Conservation (phyloP, 2,329 filamentous ascomycete genomes). For the Sclerotinia nivalis region DNA sequence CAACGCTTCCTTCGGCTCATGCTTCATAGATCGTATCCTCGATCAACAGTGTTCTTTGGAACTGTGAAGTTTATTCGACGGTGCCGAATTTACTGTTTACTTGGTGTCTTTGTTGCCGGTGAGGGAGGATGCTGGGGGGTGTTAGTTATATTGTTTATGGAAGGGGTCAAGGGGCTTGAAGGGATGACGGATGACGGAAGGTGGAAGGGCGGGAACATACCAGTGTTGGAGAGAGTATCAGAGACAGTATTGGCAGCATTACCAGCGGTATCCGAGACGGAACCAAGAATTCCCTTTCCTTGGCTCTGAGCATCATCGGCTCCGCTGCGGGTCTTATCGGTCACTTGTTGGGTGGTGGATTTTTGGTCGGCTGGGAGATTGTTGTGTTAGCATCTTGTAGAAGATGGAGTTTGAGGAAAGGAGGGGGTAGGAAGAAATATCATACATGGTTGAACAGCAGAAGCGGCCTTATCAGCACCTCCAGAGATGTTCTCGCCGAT, state of each 20-base stretch:
- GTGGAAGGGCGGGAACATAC: neutral
- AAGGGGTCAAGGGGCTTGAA: no score
- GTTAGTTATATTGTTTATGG: constrained; percentile 2
- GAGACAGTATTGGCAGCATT: constrained; percentile 33
- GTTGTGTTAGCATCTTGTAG: neutral
- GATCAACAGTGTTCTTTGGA: no score
- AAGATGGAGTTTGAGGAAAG: constrained; percentile 8
- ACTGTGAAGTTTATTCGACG: neutral
- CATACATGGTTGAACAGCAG: constrained; percentile 48
- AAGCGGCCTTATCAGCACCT: constrained; percentile 49
- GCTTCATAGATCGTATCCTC: neutral
- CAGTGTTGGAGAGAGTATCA: constrained; percentile 22
- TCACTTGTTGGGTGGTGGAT: constrained; percentile 49
- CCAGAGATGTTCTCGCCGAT: constrained; percentile 49
- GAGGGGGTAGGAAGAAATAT: constrained; percentile 35
- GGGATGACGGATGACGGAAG: no score
- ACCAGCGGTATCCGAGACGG: constrained; percentile 45
- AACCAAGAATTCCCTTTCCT: constrained; percentile 45
- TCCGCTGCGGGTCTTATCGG: constrained; percentile 47
- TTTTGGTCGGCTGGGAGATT: constrained; percentile 42
- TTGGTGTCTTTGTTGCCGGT: constrained; percentile 8
- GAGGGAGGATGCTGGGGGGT: neutral
- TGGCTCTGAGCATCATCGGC: constrained; percentile 46
- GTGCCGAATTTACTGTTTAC: neutral
- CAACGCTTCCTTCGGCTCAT: neutral